Evolutionary conservation across 2,329 filamentous ascomycete genomes (phyloP).

Genomic region (Cladosporium sphaerospermum): DNA sequence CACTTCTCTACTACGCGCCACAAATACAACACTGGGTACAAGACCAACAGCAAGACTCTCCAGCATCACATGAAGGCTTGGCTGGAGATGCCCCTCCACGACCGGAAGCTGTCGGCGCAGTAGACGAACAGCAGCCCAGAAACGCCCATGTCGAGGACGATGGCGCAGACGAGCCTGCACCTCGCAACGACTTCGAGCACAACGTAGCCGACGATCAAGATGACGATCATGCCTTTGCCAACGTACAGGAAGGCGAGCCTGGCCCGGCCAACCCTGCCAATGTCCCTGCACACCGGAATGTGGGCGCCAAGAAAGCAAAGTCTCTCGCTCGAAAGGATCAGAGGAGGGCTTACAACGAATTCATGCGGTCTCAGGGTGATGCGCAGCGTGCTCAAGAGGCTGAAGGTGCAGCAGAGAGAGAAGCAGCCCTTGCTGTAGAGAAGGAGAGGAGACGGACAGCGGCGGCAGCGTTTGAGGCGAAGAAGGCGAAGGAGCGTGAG

Average conservation of each 20-base stretch:
- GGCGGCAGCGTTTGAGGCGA: constrained; percentile 39
- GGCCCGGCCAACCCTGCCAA: not conserved
- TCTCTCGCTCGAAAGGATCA: constrained; percentile 41
- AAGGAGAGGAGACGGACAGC: constrained; percentile 35
- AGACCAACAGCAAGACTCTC: not conserved
- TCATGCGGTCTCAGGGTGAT: constrained; percentile 43
- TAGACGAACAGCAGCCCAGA: not conserved
- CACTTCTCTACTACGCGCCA: constrained; percentile 42
- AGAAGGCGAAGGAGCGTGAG: constrained; percentile 36
- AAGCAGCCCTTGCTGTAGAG: constrained; percentile 36
- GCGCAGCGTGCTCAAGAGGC: constrained; percentile 38
- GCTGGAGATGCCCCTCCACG: not conserved
- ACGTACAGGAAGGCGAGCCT: constrained; percentile 20
- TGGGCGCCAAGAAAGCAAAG: constrained; percentile 47
- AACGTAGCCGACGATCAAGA: constrained; percentile 12
- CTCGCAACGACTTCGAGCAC: constrained; percentile 1
- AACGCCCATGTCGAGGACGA: constrained; percentile 11
- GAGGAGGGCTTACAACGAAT: constrained; percentile 43
- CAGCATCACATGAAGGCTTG: not conserved
- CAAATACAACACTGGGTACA: constrained; percentile 37
- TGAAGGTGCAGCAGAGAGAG: constrained; percentile 39
- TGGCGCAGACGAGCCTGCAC: not conserved
- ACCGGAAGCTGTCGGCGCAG: not conserved
- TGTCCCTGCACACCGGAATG: constrained; percentile 21
- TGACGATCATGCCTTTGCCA: not conserved